Conservation (phyloP, 2,329 filamentous ascomycete species). For the Fusarium buharicum region DNA sequence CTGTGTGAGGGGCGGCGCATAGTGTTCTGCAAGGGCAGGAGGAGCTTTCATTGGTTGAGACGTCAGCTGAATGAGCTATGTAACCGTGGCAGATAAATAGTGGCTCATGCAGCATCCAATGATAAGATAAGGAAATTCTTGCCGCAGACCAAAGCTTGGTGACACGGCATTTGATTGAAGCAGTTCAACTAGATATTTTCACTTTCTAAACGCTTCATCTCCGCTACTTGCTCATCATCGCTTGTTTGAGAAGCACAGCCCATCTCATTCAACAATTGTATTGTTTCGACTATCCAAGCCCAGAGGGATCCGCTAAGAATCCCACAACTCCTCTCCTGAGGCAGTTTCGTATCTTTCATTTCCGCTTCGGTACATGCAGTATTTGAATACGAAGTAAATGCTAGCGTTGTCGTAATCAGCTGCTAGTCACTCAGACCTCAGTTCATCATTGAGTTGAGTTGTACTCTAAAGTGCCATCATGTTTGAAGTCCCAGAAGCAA, state of each 20-base stretch:
- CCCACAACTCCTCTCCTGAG: not conserved
- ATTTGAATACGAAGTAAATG: slow-evolving; percentile 32
- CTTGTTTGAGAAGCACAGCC: not conserved
- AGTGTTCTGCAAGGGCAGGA: slow-evolving; percentile 8
- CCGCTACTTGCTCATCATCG: not conserved
- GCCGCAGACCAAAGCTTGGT: slow-evolving; percentile 6
- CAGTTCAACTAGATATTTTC: slow-evolving; percentile 23
- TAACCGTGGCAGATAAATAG: not conserved
- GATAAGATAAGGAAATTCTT: slow-evolving; percentile 45
- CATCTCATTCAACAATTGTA: not conserved
- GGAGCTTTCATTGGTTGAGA: slow-evolving; percentile 32
- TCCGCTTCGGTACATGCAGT: not conserved
- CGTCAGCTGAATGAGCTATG: slow-evolving; percentile 14
- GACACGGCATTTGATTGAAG: slow-evolving; percentile 20
- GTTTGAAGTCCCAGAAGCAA: slow-evolving; percentile 48
- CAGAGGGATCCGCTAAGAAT: slow-evolving; percentile 4
- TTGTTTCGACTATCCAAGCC: not conserved
- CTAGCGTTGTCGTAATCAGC: slow-evolving; percentile 12
- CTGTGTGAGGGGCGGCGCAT: slow-evolving; percentile 1
- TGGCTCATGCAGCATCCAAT: slow-evolving; percentile 1
- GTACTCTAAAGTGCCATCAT: slow-evolving; percentile 25
- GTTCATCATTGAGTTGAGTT: slow-evolving; percentile 7
- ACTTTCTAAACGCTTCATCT: slow-evolving; percentile 3
- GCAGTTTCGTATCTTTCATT: slow-evolving; percentile 6
- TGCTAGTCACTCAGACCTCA: slow-evolving; percentile 1